Evolutionary conservation across 1,284 basidiomycete species (phyloP).

Genomic region (Cryptococcus sp.): DNA sequence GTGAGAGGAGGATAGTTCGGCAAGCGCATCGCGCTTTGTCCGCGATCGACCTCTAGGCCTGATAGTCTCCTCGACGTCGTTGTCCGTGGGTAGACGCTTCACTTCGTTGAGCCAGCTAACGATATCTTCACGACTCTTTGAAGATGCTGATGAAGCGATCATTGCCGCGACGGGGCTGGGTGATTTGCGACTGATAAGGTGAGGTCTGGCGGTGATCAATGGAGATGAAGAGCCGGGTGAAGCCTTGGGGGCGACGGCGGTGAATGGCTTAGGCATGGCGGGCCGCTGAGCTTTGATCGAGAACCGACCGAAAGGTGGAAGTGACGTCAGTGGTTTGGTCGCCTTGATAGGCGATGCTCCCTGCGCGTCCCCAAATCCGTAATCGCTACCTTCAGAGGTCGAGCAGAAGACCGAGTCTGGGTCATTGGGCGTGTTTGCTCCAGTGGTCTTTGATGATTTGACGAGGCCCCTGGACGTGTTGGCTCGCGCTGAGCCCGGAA

Average conservation of each 20-base stretch:
- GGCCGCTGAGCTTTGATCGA: conserved; percentile 9
- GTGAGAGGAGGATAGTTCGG: conserved; percentile 11
- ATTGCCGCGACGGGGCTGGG: conserved; percentile 34
- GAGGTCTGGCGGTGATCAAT: conserved; percentile 3
- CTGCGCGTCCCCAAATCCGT: conserved; percentile 13
- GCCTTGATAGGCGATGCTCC: conserved; percentile 14
- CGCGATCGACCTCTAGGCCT: conserved; percentile 19
- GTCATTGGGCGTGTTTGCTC: conserved; percentile 37
- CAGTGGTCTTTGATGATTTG: conserved; percentile 35
- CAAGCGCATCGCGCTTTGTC: conserved; percentile 17
- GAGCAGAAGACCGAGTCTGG: conserved; percentile 45
- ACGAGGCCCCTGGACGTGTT: conserved; percentile 8
- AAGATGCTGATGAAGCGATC: conserved; percentile 43
- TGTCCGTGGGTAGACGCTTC: conserved; percentile 18
- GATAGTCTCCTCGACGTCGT: conserved; percentile 4
- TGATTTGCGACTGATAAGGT: conserved; percentile 11
- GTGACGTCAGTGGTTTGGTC: background rate
- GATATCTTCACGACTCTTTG: conserved; percentile 49
- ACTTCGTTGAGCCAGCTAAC: conserved; percentile 49
- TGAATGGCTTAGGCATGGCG: conserved; percentile 7
- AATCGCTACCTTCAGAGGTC: conserved; percentile 43
- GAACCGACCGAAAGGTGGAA: conserved; percentile 2
- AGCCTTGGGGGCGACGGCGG: background rate
- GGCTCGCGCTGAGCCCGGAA: background rate
- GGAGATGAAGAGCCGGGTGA: background rate